Percentiles rank a stretch among this genome's conserved stretches.
Conservation (phyloP, 805 yeast species). For the Wickerhamiella occidentalis region DNA sequence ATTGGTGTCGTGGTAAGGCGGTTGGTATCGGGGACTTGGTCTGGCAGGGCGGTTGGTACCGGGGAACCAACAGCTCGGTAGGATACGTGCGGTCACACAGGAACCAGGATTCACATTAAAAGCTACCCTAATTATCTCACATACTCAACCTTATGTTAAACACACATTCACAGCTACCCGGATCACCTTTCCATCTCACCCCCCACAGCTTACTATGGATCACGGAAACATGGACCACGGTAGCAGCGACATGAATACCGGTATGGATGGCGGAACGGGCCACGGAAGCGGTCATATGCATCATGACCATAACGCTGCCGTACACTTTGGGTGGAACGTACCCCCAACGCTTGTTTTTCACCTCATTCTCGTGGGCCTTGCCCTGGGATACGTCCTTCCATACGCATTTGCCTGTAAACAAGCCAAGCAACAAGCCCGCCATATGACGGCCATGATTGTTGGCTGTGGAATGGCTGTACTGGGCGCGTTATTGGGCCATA, state of each 20-base stretch:
- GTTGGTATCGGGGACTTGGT: too few species aligned
- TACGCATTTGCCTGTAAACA: conserved; percentile 32
- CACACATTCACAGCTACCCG: too few species aligned
- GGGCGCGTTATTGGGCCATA: conserved; percentile 32
- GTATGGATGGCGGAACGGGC: conserved; percentile 10
- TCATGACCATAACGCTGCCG: conserved; percentile 16
- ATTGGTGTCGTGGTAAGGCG: too few species aligned
- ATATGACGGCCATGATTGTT: conserved; percentile 28
- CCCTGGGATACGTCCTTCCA: conserved; percentile 33
- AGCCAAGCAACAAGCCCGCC: conserved; percentile 27
- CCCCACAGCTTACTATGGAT: conserved; percentile 1
- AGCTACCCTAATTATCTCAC: too few species aligned
- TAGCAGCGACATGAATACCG: conserved; percentile 2
- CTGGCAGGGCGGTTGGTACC: too few species aligned
- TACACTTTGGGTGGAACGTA: conserved; percentile 15
- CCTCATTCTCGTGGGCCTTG: conserved; percentile 26
- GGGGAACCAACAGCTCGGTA: too few species aligned
- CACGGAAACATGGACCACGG: conserved; percentile 1
- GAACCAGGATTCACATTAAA: too few species aligned
- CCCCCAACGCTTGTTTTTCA: conserved; percentile 23
- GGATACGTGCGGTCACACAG: too few species aligned
- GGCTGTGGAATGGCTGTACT: conserved; percentile 28
- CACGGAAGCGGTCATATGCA: background rate
- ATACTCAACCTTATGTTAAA: too few species aligned
- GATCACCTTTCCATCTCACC: too few species aligned